phyloP scores from a whole-genome alignment of 495 filamentous ascomycete genomes.

The Xylaria venustula region DNA sequence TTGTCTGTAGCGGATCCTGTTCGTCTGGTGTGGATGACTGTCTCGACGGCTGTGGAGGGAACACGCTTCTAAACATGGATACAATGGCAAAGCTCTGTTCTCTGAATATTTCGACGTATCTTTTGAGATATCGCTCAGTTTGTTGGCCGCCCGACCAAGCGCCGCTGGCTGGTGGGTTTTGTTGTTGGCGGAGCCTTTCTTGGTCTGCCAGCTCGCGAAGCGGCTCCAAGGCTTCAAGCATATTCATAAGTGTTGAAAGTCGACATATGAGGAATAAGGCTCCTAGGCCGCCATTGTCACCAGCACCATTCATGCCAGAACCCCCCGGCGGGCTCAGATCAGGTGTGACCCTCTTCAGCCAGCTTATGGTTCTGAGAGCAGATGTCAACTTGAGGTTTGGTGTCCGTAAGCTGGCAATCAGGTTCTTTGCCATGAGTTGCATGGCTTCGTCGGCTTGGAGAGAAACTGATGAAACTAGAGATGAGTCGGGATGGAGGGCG shows the following conservation, averaged over 20 bases:
- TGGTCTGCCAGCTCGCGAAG: constrained; percentile 87
- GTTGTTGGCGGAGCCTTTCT: constrained; percentile 57
- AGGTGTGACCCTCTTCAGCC: constrained; percentile 82
- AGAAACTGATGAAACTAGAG: constrained; percentile 69
- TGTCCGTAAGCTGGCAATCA: constrained; percentile 72
- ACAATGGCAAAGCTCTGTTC: constrained; percentile 97
- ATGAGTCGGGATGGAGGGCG: constrained; percentile 75
- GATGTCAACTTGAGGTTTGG: constrained; percentile 84
- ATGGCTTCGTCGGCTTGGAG: constrained; percentile 83
- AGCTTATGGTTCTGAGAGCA: constrained; percentile 88
- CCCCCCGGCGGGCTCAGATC: constrained; percentile 58
- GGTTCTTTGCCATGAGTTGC: constrained; percentile 81
- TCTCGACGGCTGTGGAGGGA: constrained; percentile 52
- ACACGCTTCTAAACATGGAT: constrained; percentile 88
- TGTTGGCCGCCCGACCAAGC: constrained; percentile 81
- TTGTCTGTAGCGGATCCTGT: constrained; percentile 60
- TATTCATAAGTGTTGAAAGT: constrained; percentile 73
- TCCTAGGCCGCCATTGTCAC: constrained; percentile 57
- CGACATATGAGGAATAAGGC: constrained; percentile 86
- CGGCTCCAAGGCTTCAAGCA: constrained; percentile 81
- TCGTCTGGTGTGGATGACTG: constrained; percentile 19
- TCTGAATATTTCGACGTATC: constrained; percentile 96
- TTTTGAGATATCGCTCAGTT: constrained; percentile 89
- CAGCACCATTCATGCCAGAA: constrained; percentile 29
- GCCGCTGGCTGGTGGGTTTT: constrained; percentile 24